Conservation (phyloP, 1,284 basidiomycete species). For the Puccinia polysora region DNA sequence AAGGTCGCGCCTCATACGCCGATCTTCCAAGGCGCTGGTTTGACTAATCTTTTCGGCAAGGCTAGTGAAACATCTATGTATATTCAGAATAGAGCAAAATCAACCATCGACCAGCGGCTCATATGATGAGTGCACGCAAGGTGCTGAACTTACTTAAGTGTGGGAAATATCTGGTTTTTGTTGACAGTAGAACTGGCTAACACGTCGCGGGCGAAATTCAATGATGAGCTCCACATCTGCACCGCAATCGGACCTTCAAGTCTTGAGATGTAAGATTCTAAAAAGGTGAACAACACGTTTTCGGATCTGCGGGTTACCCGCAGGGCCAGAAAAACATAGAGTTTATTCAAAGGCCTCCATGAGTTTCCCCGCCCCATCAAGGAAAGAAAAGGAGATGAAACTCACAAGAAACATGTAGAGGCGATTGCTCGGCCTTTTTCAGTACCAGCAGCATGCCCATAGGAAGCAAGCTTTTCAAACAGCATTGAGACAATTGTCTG, state of each 20-base stretch:
- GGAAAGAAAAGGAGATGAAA: background rate
- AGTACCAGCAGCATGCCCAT: constrained; percentile 46
- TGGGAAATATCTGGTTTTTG: constrained; percentile 67
- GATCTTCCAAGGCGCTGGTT: constrained; percentile 83
- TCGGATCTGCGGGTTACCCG: constrained; percentile 64
- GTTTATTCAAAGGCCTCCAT: no score
- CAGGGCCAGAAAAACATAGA: constrained; percentile 44
- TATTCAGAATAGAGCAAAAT: constrained; percentile 1
- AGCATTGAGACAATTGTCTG: constrained; percentile 84
- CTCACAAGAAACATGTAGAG: constrained; percentile 40
- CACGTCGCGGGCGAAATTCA: constrained; percentile 75
- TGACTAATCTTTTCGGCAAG: constrained; percentile 78
- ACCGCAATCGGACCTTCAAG: constrained; percentile 82
- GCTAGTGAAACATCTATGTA: constrained; percentile 67
- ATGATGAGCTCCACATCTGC: constrained; percentile 81
- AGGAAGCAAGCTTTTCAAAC: constrained; percentile 68
- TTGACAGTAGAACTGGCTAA: constrained; percentile 62
- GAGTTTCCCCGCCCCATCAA: no score
- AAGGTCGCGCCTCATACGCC: constrained; percentile 78
- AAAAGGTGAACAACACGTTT: constrained; percentile 68
- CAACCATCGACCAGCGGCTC: background rate
- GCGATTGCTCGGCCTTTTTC: constrained; percentile 43
- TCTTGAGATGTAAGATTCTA: constrained; percentile 77
- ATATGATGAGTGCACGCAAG: background rate
- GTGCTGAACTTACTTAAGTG: constrained; percentile 61